These are phyloP conservation scores for Clonostachys rhizophaga DNA, from an alignment of 2,329 filamentous ascomycete species.

Conservation along the genomic window DNA sequence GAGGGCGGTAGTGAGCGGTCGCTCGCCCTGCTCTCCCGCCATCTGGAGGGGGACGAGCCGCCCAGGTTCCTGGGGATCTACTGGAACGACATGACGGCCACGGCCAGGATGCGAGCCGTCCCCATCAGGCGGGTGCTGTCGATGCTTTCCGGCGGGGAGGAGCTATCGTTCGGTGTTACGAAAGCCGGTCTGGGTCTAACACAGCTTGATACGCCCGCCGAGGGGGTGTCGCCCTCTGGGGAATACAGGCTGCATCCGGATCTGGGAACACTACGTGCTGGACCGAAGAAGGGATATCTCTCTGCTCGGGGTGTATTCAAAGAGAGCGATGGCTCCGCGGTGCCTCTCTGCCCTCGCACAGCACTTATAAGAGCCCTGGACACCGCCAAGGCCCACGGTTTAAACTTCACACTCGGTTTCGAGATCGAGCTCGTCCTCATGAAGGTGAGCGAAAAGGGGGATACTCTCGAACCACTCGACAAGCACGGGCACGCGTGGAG, in stretches of 20 bases:
- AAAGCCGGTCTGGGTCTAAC: conserved; percentile 61
- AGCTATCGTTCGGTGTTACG: conserved; percentile 54
- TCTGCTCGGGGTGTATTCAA: conserved; percentile 65
- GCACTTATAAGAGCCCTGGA: conserved; percentile 52
- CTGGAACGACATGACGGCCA: conserved; percentile 76
- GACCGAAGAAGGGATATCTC: conserved; percentile 55
- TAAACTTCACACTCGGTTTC: conserved; percentile 67
- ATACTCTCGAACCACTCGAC: conserved; percentile 35
- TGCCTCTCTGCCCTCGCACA: conserved; percentile 60
- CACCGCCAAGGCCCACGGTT: conserved; percentile 41
- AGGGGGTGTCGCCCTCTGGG: conserved; percentile 52
- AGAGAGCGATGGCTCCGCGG: conserved; percentile 44
- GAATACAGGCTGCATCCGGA: conserved; percentile 66
- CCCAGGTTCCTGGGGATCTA: conserved; percentile 68
- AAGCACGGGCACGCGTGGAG: conserved; percentile 68
- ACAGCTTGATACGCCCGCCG: conserved; percentile 58
- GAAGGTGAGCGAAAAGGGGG: conserved; percentile 27
- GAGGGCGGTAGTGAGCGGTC: not conserved
- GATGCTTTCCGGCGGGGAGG: conserved; percentile 35
- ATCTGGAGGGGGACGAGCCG: conserved; percentile 38
- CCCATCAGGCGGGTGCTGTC: conserved; percentile 54
- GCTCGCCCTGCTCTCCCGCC: conserved; percentile 5
- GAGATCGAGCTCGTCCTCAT: conserved; percentile 79
- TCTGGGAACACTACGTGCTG: conserved; percentile 53
- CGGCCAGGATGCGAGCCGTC: conserved; percentile 60